Evolutionary conservation across 2,329 filamentous ascomycete species (phyloP).

Genomic region (Fusarium virguliforme): DNA sequence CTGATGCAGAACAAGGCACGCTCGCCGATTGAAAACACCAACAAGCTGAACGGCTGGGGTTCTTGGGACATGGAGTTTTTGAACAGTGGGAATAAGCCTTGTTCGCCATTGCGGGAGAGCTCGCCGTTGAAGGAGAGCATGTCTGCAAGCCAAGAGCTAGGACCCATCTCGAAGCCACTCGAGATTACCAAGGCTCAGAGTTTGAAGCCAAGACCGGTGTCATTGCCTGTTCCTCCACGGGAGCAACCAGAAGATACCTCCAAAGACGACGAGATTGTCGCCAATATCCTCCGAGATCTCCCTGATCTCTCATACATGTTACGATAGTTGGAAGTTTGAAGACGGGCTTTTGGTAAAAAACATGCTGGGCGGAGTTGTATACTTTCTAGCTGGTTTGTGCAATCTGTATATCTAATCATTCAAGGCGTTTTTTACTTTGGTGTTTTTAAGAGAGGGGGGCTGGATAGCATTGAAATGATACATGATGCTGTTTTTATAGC

Average conservation of each 20-base stretch:
- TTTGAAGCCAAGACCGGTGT: constrained; percentile 16
- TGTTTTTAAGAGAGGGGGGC: not conserved
- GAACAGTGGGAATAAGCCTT: constrained; percentile 29
- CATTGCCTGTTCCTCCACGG: constrained; percentile 20
- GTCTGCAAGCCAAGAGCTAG: constrained; percentile 17
- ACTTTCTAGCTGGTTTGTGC: constrained; percentile 12
- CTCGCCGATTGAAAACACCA: constrained; percentile 23
- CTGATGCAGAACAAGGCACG: constrained; percentile 27
- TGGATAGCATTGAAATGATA: constrained; percentile 27
- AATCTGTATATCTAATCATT: constrained; percentile 40
- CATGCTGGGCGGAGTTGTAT: not conserved
- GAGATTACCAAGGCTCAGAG: constrained; percentile 12
- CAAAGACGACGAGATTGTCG: constrained; percentile 55
- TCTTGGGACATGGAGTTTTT: constrained; percentile 44
- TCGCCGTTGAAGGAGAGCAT: not conserved
- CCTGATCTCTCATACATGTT: constrained; percentile 66
- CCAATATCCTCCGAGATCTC: constrained; percentile 57
- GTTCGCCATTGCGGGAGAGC: constrained; percentile 23
- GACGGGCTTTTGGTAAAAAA: constrained; percentile 1
- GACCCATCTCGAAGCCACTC: constrained; percentile 22
- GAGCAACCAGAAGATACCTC: constrained; percentile 24
- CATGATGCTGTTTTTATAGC: constrained; percentile 17
- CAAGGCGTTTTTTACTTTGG: constrained; percentile 37
- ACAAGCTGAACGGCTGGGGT: constrained; percentile 39
- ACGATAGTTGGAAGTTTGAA: constrained; percentile 46